These are phyloP conservation scores for Boletus coccyginus DNA, from an alignment of 768 basidiomycete genomes.

Conservation along the genomic window DNA sequence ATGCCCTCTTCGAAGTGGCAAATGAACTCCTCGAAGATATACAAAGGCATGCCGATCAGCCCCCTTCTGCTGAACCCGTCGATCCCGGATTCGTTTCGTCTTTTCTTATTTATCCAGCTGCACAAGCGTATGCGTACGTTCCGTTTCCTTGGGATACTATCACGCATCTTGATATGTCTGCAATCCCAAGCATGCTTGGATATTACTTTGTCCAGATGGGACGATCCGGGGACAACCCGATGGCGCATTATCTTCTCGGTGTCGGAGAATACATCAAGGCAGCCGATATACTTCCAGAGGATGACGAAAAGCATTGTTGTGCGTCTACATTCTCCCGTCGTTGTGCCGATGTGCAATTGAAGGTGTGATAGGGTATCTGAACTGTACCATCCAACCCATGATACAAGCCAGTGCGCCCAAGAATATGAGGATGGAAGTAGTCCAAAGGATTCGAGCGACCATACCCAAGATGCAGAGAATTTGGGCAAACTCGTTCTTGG, in stretches of 20 bases:
- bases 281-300: background rate
- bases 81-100: background rate
- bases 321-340: background rate
- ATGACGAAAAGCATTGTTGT: conserved; percentile 1
- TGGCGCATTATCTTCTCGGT: background rate
- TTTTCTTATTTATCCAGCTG: background rate
- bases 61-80: background rate
- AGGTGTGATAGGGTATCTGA: background rate
- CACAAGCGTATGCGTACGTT: background rate
- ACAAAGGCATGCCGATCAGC: background rate
- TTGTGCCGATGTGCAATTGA: background rate
- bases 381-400: background rate
- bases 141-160: background rate
- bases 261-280: background rate
- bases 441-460: background rate
- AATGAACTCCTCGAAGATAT: background rate
- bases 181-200: background rate
- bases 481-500: background rate
- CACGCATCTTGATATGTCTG: background rate
- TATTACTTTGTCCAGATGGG: background rate
- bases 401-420: background rate
- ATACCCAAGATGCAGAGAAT: conserved; percentile 3
- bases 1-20: background rate
- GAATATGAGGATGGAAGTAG: background rate
- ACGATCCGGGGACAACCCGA: background rate